Evolutionary conservation across 495 filamentous ascomycete species (phyloP).

Genomic region (Penicillium samsonianum): DNA sequence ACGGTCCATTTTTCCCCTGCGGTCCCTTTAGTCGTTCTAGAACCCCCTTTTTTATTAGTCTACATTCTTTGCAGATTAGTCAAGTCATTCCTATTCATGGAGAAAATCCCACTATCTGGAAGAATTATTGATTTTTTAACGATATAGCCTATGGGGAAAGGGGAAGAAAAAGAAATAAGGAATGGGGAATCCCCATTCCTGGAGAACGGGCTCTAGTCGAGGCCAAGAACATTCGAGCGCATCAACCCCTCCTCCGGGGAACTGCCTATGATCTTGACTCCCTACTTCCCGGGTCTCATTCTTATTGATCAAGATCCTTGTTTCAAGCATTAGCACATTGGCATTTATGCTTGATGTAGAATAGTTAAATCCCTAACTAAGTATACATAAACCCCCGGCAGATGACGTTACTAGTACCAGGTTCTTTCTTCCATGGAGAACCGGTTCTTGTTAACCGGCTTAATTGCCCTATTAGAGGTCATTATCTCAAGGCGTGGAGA

Average conservation of each 20-base stretch:
- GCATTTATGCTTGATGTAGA: background rate
- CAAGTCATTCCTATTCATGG: constrained; percentile 31
- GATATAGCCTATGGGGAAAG: constrained; percentile 5
- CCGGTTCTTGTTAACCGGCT: constrained; percentile 3
- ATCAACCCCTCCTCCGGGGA: constrained; percentile 8
- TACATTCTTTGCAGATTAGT: constrained; percentile 23
- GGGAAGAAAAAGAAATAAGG: too few species aligned
- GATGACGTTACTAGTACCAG: constrained; percentile 12
- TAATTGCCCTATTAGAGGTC: constrained; percentile 1
- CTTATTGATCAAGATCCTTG: constrained; percentile 8
- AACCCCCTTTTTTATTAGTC: constrained; percentile 21
- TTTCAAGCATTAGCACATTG: background rate
- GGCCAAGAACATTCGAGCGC: constrained; percentile 16
- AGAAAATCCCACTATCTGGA: constrained; percentile 23
- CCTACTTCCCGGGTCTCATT: constrained; percentile 11
- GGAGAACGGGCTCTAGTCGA: constrained; percentile 12
- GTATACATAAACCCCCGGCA: background rate
- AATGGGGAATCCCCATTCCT: background rate
- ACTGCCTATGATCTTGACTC: background rate
- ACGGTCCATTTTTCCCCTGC: constrained; percentile 36
- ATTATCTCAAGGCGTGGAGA: constrained; percentile 7
- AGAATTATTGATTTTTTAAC: constrained; percentile 20
- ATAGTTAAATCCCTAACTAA: background rate
- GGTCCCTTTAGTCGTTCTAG: constrained; percentile 34
- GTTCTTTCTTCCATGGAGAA: constrained; percentile 7